Evolutionary conservation across 768 basidiomycete species (phyloP), one percentile per base, ranked within the genome.

Genomic region (Mycena albidolilacea): DNA sequence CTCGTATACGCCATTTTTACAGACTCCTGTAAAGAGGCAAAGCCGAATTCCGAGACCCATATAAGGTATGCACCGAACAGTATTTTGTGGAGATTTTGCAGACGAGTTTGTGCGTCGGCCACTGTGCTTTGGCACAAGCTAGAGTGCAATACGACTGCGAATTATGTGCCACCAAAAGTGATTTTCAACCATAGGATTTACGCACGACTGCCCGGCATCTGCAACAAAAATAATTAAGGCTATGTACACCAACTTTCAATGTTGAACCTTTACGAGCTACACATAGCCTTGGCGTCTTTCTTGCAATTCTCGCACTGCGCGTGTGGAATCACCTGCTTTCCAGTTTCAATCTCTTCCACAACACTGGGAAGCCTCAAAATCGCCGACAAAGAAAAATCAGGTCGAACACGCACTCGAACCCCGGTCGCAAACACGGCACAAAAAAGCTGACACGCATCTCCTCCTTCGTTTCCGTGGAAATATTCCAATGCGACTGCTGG

Each of bases 391-490:
- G 1, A n/a, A 14, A 14, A 11, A 7, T 23, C 30, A 37, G 8
- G 64, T 55, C 5, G 21, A 30, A 30, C n/a, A 57, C 63, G 7
- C 17, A 73, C 72, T 50, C 57, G 48, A 69, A 69, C 15, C 76
- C 65, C 14, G 77, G 67, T 30, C 77, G 64, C 62, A 76, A 60
- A 50, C 77, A 78, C 5, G 77, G 77, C 17, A 74, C 74, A n/a
- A n/a, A 78, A 76, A 77, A 77, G 46, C 75, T 74, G 19, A 77
- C 66, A 11, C 64, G 71, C 10, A 75, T 77, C 63, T 77, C 77
- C 41, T 76, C 60, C 55, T 69, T 70, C 2, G 65, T 68, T 7
- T 76, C 73, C 12, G 43, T 71, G 39, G 67, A 46, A 41, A 77
- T 60, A 44, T 74, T 77, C 75, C 77, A 77, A 59, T 77, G 77